Percentiles rank a stretch among this genome's conserved stretches.
phyloP scores from a whole-genome alignment of 345 rosid genomes.

The Eucalyptus curtisii region DNA sequence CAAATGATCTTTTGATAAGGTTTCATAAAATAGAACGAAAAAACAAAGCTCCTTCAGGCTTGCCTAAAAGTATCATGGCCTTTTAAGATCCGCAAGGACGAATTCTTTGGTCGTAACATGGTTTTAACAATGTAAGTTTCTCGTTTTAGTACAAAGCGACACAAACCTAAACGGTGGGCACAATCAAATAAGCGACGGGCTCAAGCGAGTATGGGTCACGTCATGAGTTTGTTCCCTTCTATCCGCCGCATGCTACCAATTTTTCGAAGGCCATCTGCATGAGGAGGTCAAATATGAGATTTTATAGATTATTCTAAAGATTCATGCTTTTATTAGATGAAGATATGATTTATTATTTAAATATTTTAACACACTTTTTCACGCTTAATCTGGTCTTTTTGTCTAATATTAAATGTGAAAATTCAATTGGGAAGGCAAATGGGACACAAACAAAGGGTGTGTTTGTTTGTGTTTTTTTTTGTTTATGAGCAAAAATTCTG shows the following conservation, averaged over 20 bases:
- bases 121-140: neutral
- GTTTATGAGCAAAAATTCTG: no score
- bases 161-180: no score
- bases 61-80: neutral
- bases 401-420: no score
- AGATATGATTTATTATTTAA: no score
- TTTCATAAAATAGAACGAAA: neutral
- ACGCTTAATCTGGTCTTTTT: fast-evolving
- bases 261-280: neutral
- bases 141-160: neutral
- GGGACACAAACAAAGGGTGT: no score
- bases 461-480: no score
- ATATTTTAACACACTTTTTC: no score
- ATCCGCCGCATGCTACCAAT: fast-evolving
- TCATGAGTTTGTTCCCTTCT: neutral
- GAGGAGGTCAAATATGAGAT: neutral
- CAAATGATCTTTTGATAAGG: neutral
- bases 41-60: neutral
- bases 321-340: fast-evolving
- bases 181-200: fast-evolving
- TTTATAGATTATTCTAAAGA: fast-evolving
- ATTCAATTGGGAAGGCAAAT: no score
- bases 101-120: neutral
- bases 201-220: fast-evolving
- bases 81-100: neutral